A percentile compares a stretch with the other conserved stretches of the same genome.
phyloP scores from a whole-genome alignment of 2,329 filamentous ascomycete species.

The Fusarium sp. region DNA sequence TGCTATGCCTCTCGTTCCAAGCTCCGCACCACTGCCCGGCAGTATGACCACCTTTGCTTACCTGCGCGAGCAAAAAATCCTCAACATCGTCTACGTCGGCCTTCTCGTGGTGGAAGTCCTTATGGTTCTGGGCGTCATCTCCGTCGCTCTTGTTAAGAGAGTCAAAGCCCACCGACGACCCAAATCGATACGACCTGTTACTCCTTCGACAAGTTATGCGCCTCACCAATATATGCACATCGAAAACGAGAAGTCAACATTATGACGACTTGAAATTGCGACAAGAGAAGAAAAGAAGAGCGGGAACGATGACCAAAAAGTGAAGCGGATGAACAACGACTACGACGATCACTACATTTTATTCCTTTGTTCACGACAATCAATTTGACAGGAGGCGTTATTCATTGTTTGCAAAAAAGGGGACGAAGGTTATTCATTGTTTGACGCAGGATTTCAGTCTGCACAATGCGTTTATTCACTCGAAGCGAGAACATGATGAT shows the following conservation, averaged over 20 bases:
- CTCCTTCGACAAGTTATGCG: slow-evolving; percentile 8
- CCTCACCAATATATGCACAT: slow-evolving; percentile 19
- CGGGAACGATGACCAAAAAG: neutral
- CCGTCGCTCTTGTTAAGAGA: slow-evolving; percentile 47
- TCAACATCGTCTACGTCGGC: slow-evolving; percentile 61
- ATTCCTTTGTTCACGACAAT: slow-evolving; percentile 33
- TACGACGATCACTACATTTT: slow-evolving; percentile 20
- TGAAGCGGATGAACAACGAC: slow-evolving; percentile 11
- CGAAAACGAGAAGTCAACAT: slow-evolving; percentile 17
- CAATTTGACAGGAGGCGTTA: neutral
- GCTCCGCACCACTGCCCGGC: slow-evolving; percentile 30
- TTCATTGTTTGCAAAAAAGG: neutral
- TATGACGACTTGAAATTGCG: slow-evolving; percentile 13
- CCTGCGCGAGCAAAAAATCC: slow-evolving; percentile 49
- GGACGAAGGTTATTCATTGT: slow-evolving; percentile 15
- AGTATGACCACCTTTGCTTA: slow-evolving; percentile 39
- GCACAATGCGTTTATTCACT: slow-evolving; percentile 32
- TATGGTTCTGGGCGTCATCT: slow-evolving; percentile 56
- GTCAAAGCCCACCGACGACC: slow-evolving; percentile 35
- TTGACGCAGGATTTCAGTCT: slow-evolving; percentile 19
- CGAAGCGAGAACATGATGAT: slow-evolving; percentile 29
- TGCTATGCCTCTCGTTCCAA: slow-evolving; percentile 41
- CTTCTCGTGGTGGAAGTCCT: slow-evolving; percentile 59
- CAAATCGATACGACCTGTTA: slow-evolving; percentile 19
- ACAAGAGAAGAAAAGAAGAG: no score